phyloP scores from a whole-genome alignment of 2,329 filamentous ascomycete genomes.

The Colletotrichum phormii region DNA sequence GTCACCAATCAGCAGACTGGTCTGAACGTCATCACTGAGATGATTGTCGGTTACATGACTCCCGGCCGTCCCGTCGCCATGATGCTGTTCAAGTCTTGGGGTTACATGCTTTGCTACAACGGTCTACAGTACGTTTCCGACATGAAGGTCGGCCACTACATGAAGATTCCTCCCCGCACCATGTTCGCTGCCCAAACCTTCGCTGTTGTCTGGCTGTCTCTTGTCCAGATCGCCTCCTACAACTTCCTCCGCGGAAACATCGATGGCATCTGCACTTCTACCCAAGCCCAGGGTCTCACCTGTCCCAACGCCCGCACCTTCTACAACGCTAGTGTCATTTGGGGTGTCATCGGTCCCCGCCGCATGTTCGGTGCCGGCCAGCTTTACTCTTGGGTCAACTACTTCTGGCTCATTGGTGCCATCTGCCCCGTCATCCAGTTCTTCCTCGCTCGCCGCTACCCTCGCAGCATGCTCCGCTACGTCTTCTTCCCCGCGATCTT shows the following conservation, averaged over 20 bases:
- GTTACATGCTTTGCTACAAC: constrained; percentile 59
- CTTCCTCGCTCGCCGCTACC: constrained; percentile 58
- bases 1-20: constrained; percentile 62
- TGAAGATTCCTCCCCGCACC: constrained; percentile 64
- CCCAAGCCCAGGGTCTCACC: constrained; percentile 62
- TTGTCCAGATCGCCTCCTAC: constrained; percentile 52
- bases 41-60: constrained; percentile 61
- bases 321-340: constrained; percentile 70
- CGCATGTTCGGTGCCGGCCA: constrained; percentile 50
- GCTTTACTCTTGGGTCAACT: constrained; percentile 63
- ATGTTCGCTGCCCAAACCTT: constrained; percentile 60
- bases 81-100: constrained; percentile 62
- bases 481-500: constrained; percentile 66
- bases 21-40: constrained; percentile 61
- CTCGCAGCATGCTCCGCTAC: constrained; percentile 58
- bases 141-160: constrained; percentile 64
- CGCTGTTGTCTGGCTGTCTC: constrained; percentile 53
- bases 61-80: constrained; percentile 60
- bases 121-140: constrained; percentile 60
- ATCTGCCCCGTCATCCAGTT: constrained; percentile 61
- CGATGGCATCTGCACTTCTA: constrained; percentile 60
- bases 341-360: constrained; percentile 66
- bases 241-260: constrained; percentile 61
- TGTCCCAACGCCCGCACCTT: constrained; percentile 70
- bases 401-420: constrained; percentile 65